phyloP scores from a whole-genome alignment of 768 basidiomycete species.

The Lactarius pseudohatsudake region DNA sequence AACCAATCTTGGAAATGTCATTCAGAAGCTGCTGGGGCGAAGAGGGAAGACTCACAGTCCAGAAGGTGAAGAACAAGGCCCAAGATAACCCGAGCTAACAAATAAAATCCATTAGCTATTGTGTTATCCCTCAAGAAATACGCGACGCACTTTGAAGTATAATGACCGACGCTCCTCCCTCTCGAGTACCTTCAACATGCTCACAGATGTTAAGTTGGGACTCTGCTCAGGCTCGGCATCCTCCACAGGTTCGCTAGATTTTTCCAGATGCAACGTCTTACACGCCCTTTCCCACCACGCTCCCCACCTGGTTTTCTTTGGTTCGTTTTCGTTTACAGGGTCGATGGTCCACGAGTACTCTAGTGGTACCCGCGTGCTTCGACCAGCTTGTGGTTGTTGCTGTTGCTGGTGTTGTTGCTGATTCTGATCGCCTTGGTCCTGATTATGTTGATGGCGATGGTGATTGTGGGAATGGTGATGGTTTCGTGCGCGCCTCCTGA shows the following conservation, averaged over 20 bases:
- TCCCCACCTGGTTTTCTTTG: not conserved
- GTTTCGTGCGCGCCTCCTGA: slow-evolving; percentile 16
- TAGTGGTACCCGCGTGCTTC: slow-evolving; percentile 10
- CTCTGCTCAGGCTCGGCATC: slow-evolving; percentile 1
- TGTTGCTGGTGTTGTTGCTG: not conserved
- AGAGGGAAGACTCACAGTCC: slow-evolving; percentile 51
- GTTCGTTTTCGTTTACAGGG: not conserved
- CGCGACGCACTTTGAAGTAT: slow-evolving; percentile 46
- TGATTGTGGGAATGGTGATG: not conserved
- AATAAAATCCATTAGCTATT: not conserved
- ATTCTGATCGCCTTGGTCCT: not conserved
- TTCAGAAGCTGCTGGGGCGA: not conserved
- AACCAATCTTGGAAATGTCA: slow-evolving; percentile 52
- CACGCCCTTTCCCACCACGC: slow-evolving; percentile 17
- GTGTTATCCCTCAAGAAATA: not conserved
- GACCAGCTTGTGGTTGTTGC: not conserved
- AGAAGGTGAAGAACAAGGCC: slow-evolving; percentile 69
- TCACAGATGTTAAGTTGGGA: slow-evolving; percentile 25
- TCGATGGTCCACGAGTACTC: slow-evolving; percentile 23
- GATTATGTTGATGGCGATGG: slow-evolving; percentile 1
- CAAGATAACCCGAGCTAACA: slow-evolving; percentile 49
- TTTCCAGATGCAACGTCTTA: not conserved
- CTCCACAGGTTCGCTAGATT: not conserved
- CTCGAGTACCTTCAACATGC: slow-evolving; percentile 30
- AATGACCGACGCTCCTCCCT: slow-evolving; percentile 54